Conservation (phyloP, 2,329 filamentous ascomycete genomes). For the Paecilomyces sp. region DNA sequence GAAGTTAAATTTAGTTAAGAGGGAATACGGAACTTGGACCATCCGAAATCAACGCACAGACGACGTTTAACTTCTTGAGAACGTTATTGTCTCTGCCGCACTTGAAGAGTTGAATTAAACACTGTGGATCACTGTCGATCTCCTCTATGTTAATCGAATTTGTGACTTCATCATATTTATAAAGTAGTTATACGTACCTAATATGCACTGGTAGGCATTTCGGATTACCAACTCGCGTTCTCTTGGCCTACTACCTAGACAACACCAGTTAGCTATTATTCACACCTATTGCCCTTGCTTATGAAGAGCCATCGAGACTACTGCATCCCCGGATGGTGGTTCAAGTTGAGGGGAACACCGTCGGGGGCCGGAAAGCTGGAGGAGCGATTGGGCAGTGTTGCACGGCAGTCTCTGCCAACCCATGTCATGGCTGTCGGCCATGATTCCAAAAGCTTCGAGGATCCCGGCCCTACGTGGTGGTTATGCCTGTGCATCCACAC, state of each 20-base stretch:
- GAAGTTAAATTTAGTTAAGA: background rate
- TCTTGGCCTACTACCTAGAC: background rate
- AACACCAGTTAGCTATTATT: background rate
- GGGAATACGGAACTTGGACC: background rate
- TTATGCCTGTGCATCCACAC: background rate
- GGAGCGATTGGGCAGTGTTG: background rate
- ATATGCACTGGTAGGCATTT: too few relatives aligned
- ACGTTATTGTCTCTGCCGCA: too few relatives aligned
- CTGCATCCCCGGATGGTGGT: background rate
- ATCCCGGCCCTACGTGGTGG: background rate
- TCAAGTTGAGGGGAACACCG: background rate
- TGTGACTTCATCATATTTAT: too few relatives aligned
- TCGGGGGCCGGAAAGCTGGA: background rate
- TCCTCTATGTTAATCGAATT: too few relatives aligned
- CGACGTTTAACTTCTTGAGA: background rate
- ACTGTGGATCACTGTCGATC: too few relatives aligned
- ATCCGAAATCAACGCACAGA: background rate
- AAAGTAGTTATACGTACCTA: too few relatives aligned
- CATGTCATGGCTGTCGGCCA: background rate
- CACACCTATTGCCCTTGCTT: background rate
- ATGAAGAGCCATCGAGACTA: background rate
- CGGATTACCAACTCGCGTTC: too few relatives aligned
- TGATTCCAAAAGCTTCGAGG: background rate
- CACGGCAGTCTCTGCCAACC: background rate
- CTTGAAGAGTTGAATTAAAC: too few relatives aligned